phyloP scores from a whole-genome alignment of 2,329 filamentous ascomycete species.

The Paecilomyces sp. region DNA sequence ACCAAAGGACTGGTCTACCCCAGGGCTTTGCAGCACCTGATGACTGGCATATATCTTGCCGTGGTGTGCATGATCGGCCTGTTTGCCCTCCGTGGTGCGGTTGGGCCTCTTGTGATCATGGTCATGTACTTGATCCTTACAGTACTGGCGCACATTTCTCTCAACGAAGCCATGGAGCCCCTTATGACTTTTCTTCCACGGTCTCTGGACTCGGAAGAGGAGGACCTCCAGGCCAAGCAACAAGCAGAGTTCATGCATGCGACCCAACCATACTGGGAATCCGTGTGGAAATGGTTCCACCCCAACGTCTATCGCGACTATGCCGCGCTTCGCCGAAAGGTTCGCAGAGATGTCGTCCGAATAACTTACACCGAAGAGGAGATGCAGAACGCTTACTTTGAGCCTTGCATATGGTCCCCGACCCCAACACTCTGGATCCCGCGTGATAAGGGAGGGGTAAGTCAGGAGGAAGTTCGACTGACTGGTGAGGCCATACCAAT shows the following conservation, averaged over 20 bases:
- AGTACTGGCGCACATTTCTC: slow-evolving; percentile 60
- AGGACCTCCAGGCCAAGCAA: slow-evolving; percentile 34
- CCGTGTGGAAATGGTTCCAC: slow-evolving; percentile 46
- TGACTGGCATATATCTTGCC: slow-evolving; percentile 76
- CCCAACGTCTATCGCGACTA: slow-evolving; percentile 73
- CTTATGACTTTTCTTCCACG: slow-evolving; percentile 63
- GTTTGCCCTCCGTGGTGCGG: slow-evolving; percentile 59
- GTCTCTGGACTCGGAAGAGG: slow-evolving; percentile 52
- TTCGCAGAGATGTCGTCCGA: slow-evolving; percentile 51
- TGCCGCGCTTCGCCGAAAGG: slow-evolving; percentile 59
- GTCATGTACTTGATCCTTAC: slow-evolving; percentile 68
- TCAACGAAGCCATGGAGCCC: slow-evolving; percentile 38
- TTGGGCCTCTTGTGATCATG: slow-evolving; percentile 70
- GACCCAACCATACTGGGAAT: slow-evolving; percentile 12
- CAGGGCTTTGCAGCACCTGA: slow-evolving; percentile 73
- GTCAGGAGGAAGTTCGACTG: slow-evolving; percentile 67
- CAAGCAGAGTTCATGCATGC: slow-evolving; percentile 14
- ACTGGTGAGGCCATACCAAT: slow-evolving; percentile 66
- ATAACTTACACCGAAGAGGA: slow-evolving; percentile 57
- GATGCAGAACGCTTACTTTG: slow-evolving; percentile 62
- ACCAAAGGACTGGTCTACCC: slow-evolving; percentile 87
- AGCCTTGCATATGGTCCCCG: slow-evolving; percentile 59
- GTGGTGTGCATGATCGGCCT: slow-evolving; percentile 79
- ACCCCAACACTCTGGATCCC: slow-evolving; percentile 75
- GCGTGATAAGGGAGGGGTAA: slow-evolving; percentile 65